phyloP scores from a whole-genome alignment of 225 moss, liverwort and hornwort genomes.

The Straminergon stramineum region DNA sequence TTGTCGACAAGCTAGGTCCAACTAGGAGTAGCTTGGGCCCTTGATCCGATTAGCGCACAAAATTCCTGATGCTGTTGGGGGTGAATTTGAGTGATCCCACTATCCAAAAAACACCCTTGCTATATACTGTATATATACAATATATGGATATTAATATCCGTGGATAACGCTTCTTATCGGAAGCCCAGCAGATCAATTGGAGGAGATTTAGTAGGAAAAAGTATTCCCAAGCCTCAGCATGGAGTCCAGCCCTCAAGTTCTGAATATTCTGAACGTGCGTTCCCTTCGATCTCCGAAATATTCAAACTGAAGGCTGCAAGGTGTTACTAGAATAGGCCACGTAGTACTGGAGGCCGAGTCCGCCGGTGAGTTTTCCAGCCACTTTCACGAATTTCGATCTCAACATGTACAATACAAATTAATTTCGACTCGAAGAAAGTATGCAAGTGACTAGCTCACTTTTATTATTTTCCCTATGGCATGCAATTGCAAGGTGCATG shows the following conservation, averaged over 20 bases:
- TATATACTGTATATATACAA: not conserved
- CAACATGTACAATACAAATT: not conserved
- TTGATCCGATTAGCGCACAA: not conserved
- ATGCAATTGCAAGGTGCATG: not conserved
- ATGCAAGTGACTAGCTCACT: not conserved
- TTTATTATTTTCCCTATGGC: not conserved
- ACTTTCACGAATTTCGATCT: not conserved
- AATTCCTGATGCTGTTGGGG: not conserved
- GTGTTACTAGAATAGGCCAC: not conserved
- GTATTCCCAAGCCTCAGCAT: not conserved
- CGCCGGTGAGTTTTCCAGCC: not conserved
- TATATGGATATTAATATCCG: not conserved
- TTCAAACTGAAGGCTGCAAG: not conserved
- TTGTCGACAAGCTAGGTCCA: not conserved
- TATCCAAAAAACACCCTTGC: not conserved
- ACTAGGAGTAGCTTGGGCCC: not conserved
- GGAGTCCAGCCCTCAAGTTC: too few relatives aligned
- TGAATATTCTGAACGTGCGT: not conserved
- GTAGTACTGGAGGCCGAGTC: not conserved
- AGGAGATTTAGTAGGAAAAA: not conserved
- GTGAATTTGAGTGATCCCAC: not conserved
- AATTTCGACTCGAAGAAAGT: not conserved
- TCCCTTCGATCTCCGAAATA: not conserved
- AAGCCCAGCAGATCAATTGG: not conserved
- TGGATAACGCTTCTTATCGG: not conserved